Percentiles rank a stretch among this genome's conserved stretches.
phyloP scores from a whole-genome alignment of 371 early-diverging fungal species.

The Mortierella sp. region DNA sequence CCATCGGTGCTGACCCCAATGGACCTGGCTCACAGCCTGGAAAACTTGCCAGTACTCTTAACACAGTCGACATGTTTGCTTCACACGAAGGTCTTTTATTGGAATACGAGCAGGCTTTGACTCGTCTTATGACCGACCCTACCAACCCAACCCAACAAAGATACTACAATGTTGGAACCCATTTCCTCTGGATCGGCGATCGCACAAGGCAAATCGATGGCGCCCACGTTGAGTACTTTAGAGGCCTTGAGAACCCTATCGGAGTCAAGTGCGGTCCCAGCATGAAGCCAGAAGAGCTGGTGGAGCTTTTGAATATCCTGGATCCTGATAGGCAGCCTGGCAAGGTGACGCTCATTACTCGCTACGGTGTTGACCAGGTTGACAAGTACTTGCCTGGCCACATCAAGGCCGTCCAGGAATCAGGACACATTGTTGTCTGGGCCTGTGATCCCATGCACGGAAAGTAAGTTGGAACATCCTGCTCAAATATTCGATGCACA shows the following conservation, averaged over 20 bases:
- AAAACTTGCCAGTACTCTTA: conserved; percentile 55
- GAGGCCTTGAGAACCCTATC: conserved; percentile 94
- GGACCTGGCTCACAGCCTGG: conserved; percentile 26
- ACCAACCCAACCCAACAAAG: conserved; percentile 61
- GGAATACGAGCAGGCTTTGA: conserved; percentile 90
- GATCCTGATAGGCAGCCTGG: conserved; percentile 90
- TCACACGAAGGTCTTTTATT: conserved; percentile 95
- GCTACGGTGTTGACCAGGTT: conserved; percentile 91
- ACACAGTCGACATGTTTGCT: conserved; percentile 90
- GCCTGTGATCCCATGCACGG: conserved; percentile 98
- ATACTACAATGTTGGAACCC: conserved; percentile 84
- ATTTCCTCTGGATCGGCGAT: conserved; percentile 98
- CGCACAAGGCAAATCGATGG: conserved; percentile 95
- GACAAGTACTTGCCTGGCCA: conserved; percentile 85
- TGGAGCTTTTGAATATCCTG: conserved; percentile 81
- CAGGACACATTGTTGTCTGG: conserved; percentile 94
- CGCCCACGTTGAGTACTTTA: conserved; percentile 96
- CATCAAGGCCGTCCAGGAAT: conserved; percentile 86
- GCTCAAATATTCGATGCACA: neutral
- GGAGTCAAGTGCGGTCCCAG: conserved; percentile 96
- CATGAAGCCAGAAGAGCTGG: conserved; percentile 87
- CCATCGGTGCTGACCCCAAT: conserved; percentile 82
- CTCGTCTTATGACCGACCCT: conserved; percentile 67
- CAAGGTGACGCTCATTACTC: conserved; percentile 93
- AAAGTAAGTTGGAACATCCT: conserved; percentile 62